A percentile compares a stretch with the other conserved stretches of the same genome.
Evolutionary conservation across 78 protist genomes (phyloP).

Genomic region (Chrysochromulina parva): DNA sequence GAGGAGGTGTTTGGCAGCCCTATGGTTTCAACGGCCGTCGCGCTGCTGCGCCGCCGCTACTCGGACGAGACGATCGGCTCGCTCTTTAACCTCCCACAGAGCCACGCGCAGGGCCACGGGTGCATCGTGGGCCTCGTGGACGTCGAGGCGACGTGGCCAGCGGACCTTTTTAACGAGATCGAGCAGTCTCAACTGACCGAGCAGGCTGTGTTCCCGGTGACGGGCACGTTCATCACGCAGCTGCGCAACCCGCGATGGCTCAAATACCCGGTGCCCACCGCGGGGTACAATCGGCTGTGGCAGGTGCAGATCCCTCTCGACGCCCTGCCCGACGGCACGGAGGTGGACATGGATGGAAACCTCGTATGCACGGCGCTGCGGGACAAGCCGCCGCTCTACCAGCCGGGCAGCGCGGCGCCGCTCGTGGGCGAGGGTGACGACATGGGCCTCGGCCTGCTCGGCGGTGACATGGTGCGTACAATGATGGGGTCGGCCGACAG

Average conservation of each 20-base stretch:
- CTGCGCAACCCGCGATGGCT: conserved; percentile 17
- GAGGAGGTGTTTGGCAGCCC: neutral
- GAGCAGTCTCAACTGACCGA: neutral
- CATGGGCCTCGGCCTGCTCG: neutral
- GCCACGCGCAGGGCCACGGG: neutral
- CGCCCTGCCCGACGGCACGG: conserved; percentile 10
- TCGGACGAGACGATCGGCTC: neutral
- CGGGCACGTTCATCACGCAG: neutral
- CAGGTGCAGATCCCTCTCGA: neutral
- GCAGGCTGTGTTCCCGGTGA: neutral
- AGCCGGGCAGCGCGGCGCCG: neutral
- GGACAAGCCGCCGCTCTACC: neutral
- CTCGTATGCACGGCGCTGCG: neutral
- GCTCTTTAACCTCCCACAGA: neutral
- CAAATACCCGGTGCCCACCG: conserved; percentile 5
- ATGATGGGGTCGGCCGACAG: neutral
- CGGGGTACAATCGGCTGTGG: neutral
- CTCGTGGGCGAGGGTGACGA: conserved; percentile 2
- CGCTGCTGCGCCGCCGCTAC: conserved; percentile 5
- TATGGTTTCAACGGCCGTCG: neutral
- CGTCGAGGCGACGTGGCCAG: neutral
- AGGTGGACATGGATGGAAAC: neutral
- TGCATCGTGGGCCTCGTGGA: conserved; percentile 8
- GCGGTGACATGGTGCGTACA: neutral
- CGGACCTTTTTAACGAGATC: neutral